Conservation (phyloP, 129 eudicot genomes). For the Scalesia atractyloides region DNA sequence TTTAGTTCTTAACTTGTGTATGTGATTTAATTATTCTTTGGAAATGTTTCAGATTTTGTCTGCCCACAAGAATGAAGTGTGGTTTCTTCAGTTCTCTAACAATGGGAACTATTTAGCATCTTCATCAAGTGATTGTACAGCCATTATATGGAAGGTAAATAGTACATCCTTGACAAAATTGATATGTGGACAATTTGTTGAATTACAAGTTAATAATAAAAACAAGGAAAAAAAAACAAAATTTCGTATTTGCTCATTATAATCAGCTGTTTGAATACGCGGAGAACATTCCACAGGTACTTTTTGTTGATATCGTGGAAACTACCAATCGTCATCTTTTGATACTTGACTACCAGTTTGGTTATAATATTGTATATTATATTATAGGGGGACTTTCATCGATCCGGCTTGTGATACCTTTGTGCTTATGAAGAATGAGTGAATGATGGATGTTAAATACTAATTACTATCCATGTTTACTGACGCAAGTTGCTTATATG, state of each 20-base stretch:
- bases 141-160: conserved; percentile 90
- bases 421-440: neutral
- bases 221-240: conserved; percentile 6
- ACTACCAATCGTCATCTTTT: neutral
- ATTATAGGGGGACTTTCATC: neutral
- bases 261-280: neutral
- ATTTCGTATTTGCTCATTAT: conserved; percentile 1
- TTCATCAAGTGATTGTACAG: conserved; percentile 89
- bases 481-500: neutral
- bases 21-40: neutral
- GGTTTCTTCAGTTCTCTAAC: conserved; percentile 93
- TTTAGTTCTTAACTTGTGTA: neutral
- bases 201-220: neutral
- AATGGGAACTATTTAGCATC: conserved; percentile 85
- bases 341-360: neutral
- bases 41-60: conserved; percentile 64
- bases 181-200: conserved; percentile 20
- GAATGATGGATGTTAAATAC: neutral
- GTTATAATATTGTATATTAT: neutral
- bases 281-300: conserved; percentile 5
- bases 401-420: neutral
- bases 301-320: conserved; percentile 12
- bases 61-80: conserved; percentile 84
- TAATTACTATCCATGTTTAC: conserved; percentile 1
- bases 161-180: conserved; percentile 20